Evolutionary conservation across 129 eudicot species (phyloP), one percentile per base, ranked within the genome.

Genomic region (Flaveria linearis): DNA sequence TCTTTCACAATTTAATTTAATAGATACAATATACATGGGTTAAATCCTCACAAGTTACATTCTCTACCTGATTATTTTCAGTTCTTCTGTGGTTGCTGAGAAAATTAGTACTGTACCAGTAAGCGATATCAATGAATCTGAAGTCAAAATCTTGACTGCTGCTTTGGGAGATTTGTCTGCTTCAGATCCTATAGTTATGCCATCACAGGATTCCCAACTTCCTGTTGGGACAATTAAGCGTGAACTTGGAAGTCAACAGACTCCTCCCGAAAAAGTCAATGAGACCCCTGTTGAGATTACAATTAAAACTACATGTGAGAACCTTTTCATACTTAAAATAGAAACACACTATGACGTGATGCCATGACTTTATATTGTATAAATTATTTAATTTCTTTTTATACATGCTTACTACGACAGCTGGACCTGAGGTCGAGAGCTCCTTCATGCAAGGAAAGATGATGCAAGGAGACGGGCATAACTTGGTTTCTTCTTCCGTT

Each of bases 131-230:
- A 63, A 30, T 63, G 69, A 28, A 30, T 63, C 84, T 68, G 83
- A 77, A 64, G 28, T 62, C 64, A 73, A 81, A 74, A 71, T 49
- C 46, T 23, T 74, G 23, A 25, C 66, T 45, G 73, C 60, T 71
- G 70, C 71, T 72, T 67, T 30, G 69, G 69, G 46, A 30, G 69
- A 63, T 30, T 63, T 82, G 39, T 85, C 94, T 49, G 81, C 96
- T 74, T 87, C 88, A 9, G 96, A 88, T 83, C 92, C 92, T 68
- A 82, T 92, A 41, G 81, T 83, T 11, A 71, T 83, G 71, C 84
- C 90, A 33, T 86, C 94, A 50, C 88, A 79, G 70, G 90, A 90
- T 68, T 83, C 80, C 20, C 82, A 75, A 60, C 80, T 78, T 69
- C 84, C 92, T 45, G 84, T 78, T 70, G 91, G 96, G 67, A 69